Evolutionary conservation across 805 yeast species (phyloP).

Genomic region (Komagataella populi): DNA sequence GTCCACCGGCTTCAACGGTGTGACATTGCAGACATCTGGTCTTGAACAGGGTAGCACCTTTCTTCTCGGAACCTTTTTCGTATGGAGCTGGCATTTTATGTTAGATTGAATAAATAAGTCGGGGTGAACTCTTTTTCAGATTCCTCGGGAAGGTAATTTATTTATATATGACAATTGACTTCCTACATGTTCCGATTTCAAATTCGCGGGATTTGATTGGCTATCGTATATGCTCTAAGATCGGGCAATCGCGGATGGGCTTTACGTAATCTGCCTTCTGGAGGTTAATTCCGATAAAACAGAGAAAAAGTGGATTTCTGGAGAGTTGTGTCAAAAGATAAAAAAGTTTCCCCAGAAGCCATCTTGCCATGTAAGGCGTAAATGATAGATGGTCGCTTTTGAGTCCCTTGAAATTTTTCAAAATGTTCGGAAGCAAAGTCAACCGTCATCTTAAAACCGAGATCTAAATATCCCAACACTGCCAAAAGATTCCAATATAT

Average conservation of each 20-base stretch:
- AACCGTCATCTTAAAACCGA: too few relatives aligned
- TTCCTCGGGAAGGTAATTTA: background rate
- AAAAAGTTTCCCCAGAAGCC: background rate
- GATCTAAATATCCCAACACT: too few relatives aligned
- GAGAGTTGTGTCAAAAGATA: background rate
- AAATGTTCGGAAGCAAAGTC: background rate
- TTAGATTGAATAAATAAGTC: background rate
- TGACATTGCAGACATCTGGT: constrained; percentile 99
- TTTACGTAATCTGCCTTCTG: background rate
- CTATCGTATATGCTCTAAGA: background rate
- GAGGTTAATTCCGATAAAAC: background rate
- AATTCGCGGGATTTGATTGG: background rate
- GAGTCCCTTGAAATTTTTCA: too few relatives aligned
- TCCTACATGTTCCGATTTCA: background rate
- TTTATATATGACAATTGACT: background rate
- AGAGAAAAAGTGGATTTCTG: background rate
- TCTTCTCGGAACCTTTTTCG: constrained; percentile 57
- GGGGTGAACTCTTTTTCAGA: background rate
- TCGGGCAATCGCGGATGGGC: background rate
- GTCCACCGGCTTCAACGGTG: constrained; percentile 91
- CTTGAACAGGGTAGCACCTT: constrained; percentile 97
- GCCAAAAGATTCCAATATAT: too few relatives aligned
- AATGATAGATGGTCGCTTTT: background rate
- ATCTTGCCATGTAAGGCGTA: background rate
- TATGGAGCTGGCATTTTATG: constrained; percentile 26